Evolutionary conservation across 306 rosid species (phyloP).

Genomic region (Glycine soja): DNA sequence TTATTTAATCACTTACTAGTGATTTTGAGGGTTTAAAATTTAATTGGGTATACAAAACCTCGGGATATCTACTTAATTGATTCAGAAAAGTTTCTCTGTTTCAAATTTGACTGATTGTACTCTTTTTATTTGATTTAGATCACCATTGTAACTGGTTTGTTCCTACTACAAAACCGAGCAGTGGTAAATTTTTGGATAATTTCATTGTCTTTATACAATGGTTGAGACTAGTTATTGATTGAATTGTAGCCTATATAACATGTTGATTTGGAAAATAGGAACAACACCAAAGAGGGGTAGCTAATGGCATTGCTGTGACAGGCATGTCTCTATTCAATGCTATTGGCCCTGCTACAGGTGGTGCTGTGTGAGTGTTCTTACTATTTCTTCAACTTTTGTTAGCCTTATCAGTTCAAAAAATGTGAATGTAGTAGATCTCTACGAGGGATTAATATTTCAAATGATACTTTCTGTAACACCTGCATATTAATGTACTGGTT

Average conservation of each 20-base stretch:
- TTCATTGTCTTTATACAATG: neutral
- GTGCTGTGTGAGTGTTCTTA: slow-evolving; percentile 69
- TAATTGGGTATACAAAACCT: neutral
- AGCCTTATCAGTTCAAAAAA: neutral
- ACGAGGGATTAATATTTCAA: too few species aligned
- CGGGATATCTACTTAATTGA: neutral
- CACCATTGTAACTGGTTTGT: slow-evolving; percentile 44
- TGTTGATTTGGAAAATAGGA: slow-evolving; percentile 56
- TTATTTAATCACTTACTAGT: neutral
- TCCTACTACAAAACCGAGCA: slow-evolving; percentile 77
- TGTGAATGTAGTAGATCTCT: too few species aligned
- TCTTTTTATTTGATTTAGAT: slow-evolving; percentile 33
- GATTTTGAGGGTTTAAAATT: neutral
- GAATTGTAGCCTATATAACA: neutral
- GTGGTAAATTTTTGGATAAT: slow-evolving; percentile 63
- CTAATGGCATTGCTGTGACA: slow-evolving; percentile 91
- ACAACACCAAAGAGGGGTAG: slow-evolving; percentile 86
- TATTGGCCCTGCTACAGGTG: slow-evolving; percentile 85
- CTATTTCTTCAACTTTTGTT: slow-evolving; percentile 1
- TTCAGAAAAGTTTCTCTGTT: neutral
- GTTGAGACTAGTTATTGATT: neutral
- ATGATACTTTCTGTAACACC: too few species aligned
- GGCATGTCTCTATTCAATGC: slow-evolving; percentile 84
- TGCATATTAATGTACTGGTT: too few species aligned
- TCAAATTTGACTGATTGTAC: slow-evolving; percentile 1